A percentile compares a stretch with the other conserved stretches of the same genome.
phyloP scores from a whole-genome alignment of 441 rosid genomes.

The Mallotus repandus region DNA sequence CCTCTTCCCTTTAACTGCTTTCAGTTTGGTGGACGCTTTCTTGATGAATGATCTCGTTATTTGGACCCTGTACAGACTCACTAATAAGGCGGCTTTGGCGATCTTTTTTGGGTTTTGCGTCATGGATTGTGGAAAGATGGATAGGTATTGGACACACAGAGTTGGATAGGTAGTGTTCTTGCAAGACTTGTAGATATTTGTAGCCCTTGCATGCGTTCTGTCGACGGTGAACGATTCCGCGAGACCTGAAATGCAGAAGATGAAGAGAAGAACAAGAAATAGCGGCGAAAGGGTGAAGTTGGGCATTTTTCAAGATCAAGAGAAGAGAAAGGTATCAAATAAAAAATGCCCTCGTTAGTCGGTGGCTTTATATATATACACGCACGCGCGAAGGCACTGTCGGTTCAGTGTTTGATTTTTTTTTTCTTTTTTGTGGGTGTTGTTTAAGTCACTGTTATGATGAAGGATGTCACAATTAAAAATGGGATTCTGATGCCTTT shows the following conservation, averaged over 20 bases:
- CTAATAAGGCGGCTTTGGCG: neutral
- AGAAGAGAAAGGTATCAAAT: neutral
- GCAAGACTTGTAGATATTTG: neutral
- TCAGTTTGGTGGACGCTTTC: neutral
- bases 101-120: neutral
- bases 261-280: neutral
- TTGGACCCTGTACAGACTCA: conserved; percentile 1
- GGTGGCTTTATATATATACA: neutral
- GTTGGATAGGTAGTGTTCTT: neutral
- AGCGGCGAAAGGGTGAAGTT: neutral
- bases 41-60: neutral
- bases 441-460: too few relatives aligned
- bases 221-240: neutral
- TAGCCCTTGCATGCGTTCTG: neutral
- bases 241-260: neutral
- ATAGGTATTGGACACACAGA: conserved; percentile 7
- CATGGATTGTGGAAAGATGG: neutral
- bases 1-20: neutral
- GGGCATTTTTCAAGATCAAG: neutral
- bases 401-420: too few relatives aligned
- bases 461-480: too few relatives aligned
- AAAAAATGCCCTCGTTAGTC: too few relatives aligned
- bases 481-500: too few relatives aligned
- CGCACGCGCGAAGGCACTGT: too few relatives aligned
- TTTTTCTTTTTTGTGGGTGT: too few relatives aligned